Evolutionary conservation across 192 early-diverging fungal genomes (phyloP).

Genomic region (Chytriomyces confervae): DNA sequence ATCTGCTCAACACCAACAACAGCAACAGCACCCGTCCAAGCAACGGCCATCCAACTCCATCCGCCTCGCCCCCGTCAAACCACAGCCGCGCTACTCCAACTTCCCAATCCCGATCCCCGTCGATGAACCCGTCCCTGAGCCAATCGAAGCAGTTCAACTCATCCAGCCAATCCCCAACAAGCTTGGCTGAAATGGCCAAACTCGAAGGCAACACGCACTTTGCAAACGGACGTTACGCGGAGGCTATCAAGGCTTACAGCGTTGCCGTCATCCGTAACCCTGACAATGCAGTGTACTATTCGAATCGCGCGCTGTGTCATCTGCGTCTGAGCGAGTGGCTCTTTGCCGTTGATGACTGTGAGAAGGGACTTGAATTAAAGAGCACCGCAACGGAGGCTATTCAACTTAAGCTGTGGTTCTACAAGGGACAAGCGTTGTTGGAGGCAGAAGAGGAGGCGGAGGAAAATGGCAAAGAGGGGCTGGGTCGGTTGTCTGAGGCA

Average conservation of each 20-base stretch:
- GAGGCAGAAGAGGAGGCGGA: slow-evolving; percentile 15
- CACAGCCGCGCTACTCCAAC: neutral
- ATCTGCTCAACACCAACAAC: neutral
- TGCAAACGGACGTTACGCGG: slow-evolving; percentile 34
- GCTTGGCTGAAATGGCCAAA: slow-evolving; percentile 21
- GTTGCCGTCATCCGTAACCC: slow-evolving; percentile 65
- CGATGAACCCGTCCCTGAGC: too few relatives aligned
- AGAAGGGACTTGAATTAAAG: slow-evolving; percentile 64
- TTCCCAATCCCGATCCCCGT: neutral
- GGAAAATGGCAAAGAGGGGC: slow-evolving; percentile 8
- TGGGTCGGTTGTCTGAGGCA: slow-evolving; percentile 24
- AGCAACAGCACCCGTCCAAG: neutral
- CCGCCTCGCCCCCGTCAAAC: neutral
- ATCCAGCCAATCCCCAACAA: neutral
- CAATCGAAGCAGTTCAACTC: neutral
- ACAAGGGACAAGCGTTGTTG: slow-evolving; percentile 29
- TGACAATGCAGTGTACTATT: slow-evolving; percentile 71
- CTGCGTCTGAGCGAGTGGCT: slow-evolving; percentile 65
- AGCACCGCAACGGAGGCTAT: neutral
- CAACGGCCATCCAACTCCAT: neutral
- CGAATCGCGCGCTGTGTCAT: slow-evolving; percentile 81
- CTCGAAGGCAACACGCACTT: slow-evolving; percentile 47
- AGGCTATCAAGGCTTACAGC: slow-evolving; percentile 44
- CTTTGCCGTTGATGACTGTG: slow-evolving; percentile 68
- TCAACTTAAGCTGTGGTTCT: slow-evolving; percentile 22